A percentile compares a stretch with the other conserved stretches of the same genome.
Conservation (phyloP, 345 rosid genomes). For the Kernera saxatilis region DNA sequence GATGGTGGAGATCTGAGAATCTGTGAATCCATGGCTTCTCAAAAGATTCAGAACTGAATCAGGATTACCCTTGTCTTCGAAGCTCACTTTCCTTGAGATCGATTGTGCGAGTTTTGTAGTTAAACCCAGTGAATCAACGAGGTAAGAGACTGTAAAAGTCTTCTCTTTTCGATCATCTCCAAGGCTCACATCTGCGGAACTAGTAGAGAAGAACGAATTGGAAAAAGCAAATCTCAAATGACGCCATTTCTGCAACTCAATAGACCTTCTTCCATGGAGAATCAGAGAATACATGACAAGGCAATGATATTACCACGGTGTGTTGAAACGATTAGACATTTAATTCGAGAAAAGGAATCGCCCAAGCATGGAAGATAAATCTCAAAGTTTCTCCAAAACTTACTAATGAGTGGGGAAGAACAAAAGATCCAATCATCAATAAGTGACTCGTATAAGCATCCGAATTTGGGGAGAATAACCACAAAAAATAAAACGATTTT, state of each 20-base stretch:
- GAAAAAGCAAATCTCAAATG: not conserved
- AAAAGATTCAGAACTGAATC: constrained; percentile 12
- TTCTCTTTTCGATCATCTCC: not conserved
- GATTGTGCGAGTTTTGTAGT: constrained; percentile 6
- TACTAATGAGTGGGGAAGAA: no score
- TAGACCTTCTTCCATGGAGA: not conserved
- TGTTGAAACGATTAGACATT: no score
- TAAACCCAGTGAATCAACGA: constrained; percentile 22
- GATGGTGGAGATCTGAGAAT: constrained; percentile 15
- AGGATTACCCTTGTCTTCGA: not conserved
- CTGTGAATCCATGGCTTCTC: constrained; percentile 8
- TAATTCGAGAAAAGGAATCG: no score
- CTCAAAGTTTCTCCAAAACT: no score
- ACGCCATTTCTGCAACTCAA: not conserved
- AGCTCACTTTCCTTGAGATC: not conserved
- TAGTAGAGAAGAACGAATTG: not conserved
- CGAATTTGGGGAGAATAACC: no score
- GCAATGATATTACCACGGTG: no score
- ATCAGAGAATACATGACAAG: not conserved
- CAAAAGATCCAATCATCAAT: no score
- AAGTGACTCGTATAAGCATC: no score
- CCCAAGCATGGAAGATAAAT: no score
- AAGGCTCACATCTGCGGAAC: not conserved
- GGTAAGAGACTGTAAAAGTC: constrained; percentile 6
- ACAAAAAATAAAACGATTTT: no score